phyloP scores from a whole-genome alignment of 345 rosid species.

The Stellera chamaejasme region DNA sequence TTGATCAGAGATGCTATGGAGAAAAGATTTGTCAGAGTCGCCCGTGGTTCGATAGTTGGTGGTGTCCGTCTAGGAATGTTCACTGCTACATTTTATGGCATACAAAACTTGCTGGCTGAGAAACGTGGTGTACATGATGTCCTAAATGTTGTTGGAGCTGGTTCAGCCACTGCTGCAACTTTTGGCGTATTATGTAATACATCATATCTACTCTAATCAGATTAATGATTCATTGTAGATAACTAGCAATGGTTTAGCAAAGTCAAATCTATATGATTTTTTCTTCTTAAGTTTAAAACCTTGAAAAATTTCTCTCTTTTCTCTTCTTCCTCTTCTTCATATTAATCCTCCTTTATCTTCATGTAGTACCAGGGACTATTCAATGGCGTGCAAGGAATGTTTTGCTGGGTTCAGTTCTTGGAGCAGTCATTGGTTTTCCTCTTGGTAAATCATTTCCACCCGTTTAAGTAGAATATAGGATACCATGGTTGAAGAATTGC shows the following conservation, averaged over 20 bases:
- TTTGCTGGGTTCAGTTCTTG: constrained; percentile 65
- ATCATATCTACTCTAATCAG: not conserved
- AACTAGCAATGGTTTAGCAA: not conserved
- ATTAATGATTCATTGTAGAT: not conserved
- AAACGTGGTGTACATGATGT: constrained; percentile 73
- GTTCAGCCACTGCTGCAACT: constrained; percentile 89
- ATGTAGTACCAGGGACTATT: constrained; percentile 79
- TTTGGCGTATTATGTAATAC: constrained; percentile 75
- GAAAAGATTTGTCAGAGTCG: constrained; percentile 73
- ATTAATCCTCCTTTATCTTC: not conserved
- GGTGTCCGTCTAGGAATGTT: constrained; percentile 92
- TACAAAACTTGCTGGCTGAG: constrained; percentile 80
- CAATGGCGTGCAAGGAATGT: constrained; percentile 82
- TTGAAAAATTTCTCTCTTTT: not conserved
- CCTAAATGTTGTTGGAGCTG: constrained; percentile 78
- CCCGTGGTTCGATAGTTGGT: constrained; percentile 87
- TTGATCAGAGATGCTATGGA: constrained; percentile 97
- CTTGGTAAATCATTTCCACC: constrained; percentile 39
- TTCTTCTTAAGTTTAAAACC: not conserved
- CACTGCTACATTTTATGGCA: constrained; percentile 70
- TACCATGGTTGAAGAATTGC: no score
- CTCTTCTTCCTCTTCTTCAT: not conserved
- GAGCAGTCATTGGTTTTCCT: constrained; percentile 74
- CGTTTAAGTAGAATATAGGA: no score
- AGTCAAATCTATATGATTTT: not conserved